A percentile compares a stretch with the other conserved stretches of the same genome.
These are phyloP conservation scores for Acrocalymma vagum DNA, from an alignment of 2,329 filamentous ascomycete genomes.

Conservation along the genomic window DNA sequence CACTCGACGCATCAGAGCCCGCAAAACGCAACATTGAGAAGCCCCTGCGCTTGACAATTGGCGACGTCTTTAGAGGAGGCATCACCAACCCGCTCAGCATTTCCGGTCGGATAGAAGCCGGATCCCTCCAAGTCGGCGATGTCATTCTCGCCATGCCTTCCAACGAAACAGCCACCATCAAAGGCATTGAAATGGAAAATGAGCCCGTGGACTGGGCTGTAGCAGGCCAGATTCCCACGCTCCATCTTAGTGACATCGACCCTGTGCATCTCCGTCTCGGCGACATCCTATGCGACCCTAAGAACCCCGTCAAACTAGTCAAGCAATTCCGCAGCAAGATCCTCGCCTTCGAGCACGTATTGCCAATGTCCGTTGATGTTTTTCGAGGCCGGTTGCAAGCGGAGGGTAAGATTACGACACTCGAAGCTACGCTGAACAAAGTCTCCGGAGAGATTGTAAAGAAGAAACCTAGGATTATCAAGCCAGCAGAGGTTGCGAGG, in stretches of 20 bases:
- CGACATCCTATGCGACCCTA: constrained; percentile 82
- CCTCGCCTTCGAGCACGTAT: constrained; percentile 86
- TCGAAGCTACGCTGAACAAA: constrained; percentile 82
- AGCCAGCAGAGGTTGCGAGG: constrained; percentile 79
- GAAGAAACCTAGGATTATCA: constrained; percentile 85
- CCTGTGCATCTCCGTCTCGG: constrained; percentile 78
- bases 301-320: constrained; percentile 73
- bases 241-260: constrained; percentile 89
- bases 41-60: constrained; percentile 85
- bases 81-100: constrained; percentile 84
- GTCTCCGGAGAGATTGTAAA: constrained; percentile 76
- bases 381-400: constrained; percentile 85
- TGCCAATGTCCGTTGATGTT: constrained; percentile 89
- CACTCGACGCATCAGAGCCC: constrained; percentile 84
- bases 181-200: constrained; percentile 79
- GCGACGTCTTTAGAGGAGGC: constrained; percentile 84
- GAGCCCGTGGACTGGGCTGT: constrained; percentile 86
- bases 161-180: constrained; percentile 81
- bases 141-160: constrained; percentile 80
- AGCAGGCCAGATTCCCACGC: constrained; percentile 84
- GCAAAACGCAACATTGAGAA: constrained; percentile 75
- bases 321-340: constrained; percentile 83
- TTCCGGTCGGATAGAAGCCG: constrained; percentile 84
- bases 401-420: constrained; percentile 74
- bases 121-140: constrained; percentile 86